These are phyloP conservation scores for Adansonia digitata DNA, from an alignment of 345 rosid species.

Conservation along the genomic window DNA sequence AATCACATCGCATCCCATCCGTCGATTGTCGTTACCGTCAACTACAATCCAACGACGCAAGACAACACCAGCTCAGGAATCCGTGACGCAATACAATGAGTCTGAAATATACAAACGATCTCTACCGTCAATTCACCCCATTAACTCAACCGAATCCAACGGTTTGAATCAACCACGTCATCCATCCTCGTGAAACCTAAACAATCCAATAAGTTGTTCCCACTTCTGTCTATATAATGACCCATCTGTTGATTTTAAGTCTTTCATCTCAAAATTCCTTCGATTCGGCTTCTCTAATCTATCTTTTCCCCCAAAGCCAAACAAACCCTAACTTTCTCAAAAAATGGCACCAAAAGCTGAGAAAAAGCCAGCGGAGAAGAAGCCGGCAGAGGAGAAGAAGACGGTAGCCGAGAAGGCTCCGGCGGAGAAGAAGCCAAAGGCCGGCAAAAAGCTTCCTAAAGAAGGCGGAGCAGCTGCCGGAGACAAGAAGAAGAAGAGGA, in stretches of 20 bases:
- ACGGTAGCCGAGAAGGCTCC: conserved; percentile 14
- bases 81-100: not conserved
- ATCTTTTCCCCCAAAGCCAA: not conserved
- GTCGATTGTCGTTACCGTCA: too few relatives aligned
- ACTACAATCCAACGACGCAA: too few relatives aligned
- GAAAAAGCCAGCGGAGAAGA: conserved; percentile 18
- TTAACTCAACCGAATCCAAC: not conserved
- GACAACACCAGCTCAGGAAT: not conserved
- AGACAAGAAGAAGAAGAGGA: conserved; percentile 14
- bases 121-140: not conserved
- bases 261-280: too few relatives aligned
- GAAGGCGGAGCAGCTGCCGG: conserved; percentile 12
- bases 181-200: not conserved
- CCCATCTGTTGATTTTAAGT: too few relatives aligned
- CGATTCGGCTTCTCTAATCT: not conserved
- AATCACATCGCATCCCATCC: too few relatives aligned
- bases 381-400: conserved; percentile 18
- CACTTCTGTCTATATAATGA: not conserved
- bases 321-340: not conserved
- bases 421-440: conserved; percentile 18
- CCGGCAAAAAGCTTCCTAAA: conserved; percentile 16
- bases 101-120: not conserved
- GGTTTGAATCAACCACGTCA: not conserved
- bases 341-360: conserved; percentile 17
- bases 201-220: not conserved